phyloP scores from a whole-genome alignment of 805 yeast genomes.

The Debaryomyces hansenii region DNA sequence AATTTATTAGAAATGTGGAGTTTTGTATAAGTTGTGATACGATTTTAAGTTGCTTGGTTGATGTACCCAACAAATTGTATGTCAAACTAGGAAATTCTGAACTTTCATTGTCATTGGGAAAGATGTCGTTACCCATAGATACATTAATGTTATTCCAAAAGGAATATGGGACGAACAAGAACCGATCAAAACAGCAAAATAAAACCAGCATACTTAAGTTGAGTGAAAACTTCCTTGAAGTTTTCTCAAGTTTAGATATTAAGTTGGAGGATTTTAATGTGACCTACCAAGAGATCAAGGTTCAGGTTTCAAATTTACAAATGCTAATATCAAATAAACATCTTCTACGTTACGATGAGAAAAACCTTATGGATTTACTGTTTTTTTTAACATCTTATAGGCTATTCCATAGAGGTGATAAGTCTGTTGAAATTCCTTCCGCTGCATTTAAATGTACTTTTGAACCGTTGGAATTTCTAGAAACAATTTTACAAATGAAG shows the following conservation, averaged over 20 bases:
- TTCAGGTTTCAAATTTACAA: constrained; percentile 21
- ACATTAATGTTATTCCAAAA: neutral
- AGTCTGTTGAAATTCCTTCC: constrained; percentile 37
- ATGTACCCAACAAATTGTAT: constrained; percentile 6
- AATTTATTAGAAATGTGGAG: constrained; percentile 26
- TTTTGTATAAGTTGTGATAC: constrained; percentile 20
- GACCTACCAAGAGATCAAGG: constrained; percentile 14
- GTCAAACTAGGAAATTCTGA: constrained; percentile 13
- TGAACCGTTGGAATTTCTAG: constrained; percentile 20
- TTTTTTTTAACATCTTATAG: constrained; percentile 29
- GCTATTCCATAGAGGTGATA: constrained; percentile 26
- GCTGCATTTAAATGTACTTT: constrained; percentile 25
- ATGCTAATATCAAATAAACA: constrained; percentile 14
- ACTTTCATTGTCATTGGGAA: constrained; percentile 6
- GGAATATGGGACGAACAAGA: neutral
- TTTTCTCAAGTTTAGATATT: constrained; percentile 13
- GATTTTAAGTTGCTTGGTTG: constrained; percentile 14
- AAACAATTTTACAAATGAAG: constrained; percentile 15
- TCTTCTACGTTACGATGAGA: constrained; percentile 1
- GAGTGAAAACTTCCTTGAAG: constrained; percentile 8
- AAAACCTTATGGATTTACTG: constrained; percentile 11
- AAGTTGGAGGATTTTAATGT: constrained; percentile 27
- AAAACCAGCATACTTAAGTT: neutral
- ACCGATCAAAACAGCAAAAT: neutral
- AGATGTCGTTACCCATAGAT: neutral